Evolutionary conservation across 164 flowering plant species (phyloP), one percentile per base, ranked within the genome.

Genomic region (Brasenia schreberi): DNA sequence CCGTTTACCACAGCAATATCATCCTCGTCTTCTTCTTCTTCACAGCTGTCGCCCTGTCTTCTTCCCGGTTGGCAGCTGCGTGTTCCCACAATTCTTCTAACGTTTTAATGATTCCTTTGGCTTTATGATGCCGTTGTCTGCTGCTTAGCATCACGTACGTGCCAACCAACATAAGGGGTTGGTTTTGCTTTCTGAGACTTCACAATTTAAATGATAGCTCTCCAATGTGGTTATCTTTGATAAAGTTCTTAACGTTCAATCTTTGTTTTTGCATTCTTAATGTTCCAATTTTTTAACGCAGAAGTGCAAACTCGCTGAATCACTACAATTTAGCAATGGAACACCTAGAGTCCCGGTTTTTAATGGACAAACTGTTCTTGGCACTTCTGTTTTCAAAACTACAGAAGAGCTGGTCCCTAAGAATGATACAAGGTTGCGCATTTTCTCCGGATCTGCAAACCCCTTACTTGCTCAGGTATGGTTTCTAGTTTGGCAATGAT

Each of bases 371-470:
- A 59, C 64, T 0, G 1, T 77, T 4, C 79, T 91, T 0, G 75
- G 62, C 59, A 75, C 82, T 67, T 70, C 82, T 69, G 14, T 80
- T 19, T 64, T 79, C 0, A 79, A 64, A 12, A 69, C 78, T 5
- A 63, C 69, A 1, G 73, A 74, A 5, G 68, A 61, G 18, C 1
- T 73, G 0, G 18, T 68, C 39, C 62, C 60, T 42, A 71, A 69
- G 19, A 69, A 71, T 66, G 88, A 82, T 65, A 82, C 90, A 10
- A 75, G 90, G 72, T 77, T 90, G 61, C 83, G 91, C 0, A 85
- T 93, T 43, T 90, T 93, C 79, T 93, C 98, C 0, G 98, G 98
- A 66, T 88, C 97, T 0, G 98, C 98, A 7, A 93, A 93, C 73
- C 89, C 87, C 56, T 70, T 82, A 3, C 91, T 93, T 64, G 79